A percentile compares a stretch with the other conserved stretches of the same genome.
phyloP scores from a whole-genome alignment of 805 yeast genomes.

The Candida sithepensis region DNA sequence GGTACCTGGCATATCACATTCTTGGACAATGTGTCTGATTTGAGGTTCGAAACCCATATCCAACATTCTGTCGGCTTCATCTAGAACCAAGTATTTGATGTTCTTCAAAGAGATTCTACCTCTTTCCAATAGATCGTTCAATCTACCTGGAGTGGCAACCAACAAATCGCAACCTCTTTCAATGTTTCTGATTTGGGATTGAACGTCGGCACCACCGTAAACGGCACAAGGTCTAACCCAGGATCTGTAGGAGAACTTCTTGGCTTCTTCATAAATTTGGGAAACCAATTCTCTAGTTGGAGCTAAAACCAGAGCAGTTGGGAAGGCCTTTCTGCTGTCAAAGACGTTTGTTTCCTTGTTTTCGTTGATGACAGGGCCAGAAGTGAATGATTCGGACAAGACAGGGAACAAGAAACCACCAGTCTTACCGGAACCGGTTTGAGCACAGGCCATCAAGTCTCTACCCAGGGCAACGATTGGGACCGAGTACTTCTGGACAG shows the following conservation, averaged over 20 bases:
- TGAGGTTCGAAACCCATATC: conserved; percentile 99
- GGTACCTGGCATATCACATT: conserved; percentile 95
- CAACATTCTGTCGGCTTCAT: conserved; percentile 99
- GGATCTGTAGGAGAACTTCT: conserved; percentile 93
- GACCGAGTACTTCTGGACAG: conserved; percentile 88
- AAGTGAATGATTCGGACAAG: conserved; percentile 84
- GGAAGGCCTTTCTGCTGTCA: conserved; percentile 77
- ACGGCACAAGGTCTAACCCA: conserved; percentile 97
- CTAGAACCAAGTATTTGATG: conserved; percentile 90
- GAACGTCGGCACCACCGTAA: conserved; percentile 97
- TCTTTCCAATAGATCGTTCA: conserved; percentile 92
- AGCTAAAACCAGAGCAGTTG: conserved; percentile 93
- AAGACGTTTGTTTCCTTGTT: conserved; percentile 42
- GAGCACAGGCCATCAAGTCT: conserved; percentile 92
- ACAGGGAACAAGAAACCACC: conserved; percentile 99
- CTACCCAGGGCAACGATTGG: conserved; percentile 69
- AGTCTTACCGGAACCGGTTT: conserved; percentile 99
- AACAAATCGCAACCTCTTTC: conserved; percentile 92
- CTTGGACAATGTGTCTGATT: conserved; percentile 96
- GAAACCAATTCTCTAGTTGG: conserved; percentile 99
- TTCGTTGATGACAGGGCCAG: conserved; percentile 52
- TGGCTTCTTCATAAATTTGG: conserved; percentile 94
- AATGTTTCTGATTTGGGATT: conserved; percentile 80
- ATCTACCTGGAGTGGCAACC: conserved; percentile 99
- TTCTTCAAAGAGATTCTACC: conserved; percentile 86